Evolutionary conservation across 2,329 filamentous ascomycete genomes (phyloP), one percentile per base, ranked within the genome.

Genomic region (Aquanectria penicillioides): DNA sequence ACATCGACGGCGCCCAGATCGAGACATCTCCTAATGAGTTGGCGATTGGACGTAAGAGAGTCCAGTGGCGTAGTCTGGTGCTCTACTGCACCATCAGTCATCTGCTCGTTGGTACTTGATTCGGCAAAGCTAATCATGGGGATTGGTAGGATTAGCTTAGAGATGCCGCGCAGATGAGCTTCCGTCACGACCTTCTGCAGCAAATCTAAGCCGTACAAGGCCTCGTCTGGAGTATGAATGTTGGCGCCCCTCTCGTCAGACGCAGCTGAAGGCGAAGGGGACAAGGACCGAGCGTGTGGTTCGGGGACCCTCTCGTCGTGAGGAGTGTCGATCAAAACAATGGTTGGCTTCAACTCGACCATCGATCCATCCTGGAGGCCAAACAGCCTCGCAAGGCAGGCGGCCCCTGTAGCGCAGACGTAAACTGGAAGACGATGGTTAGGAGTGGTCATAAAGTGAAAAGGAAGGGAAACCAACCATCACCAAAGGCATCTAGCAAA

Each of bases 1-100:
- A 97, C 92, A 75, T 98, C 94, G 25, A 91, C 83, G 10, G 94
- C 94, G 29, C 95, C 95, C 4, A 91, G 87, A 70, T 97, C 93
- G 20, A 98, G 78, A 71, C 93, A 97, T 68, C 83, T 87, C 66
- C 89, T 85, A 59, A 94, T 81, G 51, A 85, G 74, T 36, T 65
- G 70, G 47, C 76, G 76, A 55, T 75, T 72, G 25, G 68, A 64
- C 20, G 72, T 68, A 18, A 75, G 65, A 23, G 66, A 65, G 25
- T 58, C 66, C 38, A 69, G 48, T 6, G 71, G 50, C 13, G 57
- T 74, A 20, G 61, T 22, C 8, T 64, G 64, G 15, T 66, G 78
- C 59, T 81, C 80, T 23, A 75, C 73, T 22, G 76, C 67, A 58
- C 74, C 74, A 43, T 76, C 74, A 4, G 75, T 75, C 68, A 76